Conservation (phyloP, 73 alveolate genomes). For the Tetrahymena borealis region DNA sequence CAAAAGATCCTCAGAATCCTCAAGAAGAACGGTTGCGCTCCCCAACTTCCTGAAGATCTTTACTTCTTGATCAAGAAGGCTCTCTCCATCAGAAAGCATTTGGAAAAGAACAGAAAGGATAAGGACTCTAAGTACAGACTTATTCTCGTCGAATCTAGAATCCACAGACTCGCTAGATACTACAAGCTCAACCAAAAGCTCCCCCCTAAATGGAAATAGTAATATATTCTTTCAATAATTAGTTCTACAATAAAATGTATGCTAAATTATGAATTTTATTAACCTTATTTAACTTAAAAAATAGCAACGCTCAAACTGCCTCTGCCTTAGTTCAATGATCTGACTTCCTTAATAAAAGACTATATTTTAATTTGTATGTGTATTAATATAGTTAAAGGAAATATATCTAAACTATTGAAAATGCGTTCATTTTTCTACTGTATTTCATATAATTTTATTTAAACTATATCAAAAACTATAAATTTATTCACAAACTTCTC, state of each 20-base stretch:
- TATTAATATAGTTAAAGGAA: background rate
- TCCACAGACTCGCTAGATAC: constrained; percentile 98
- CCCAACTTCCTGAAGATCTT: constrained; percentile 97
- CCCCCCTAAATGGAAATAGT: constrained; percentile 96
- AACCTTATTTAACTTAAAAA: background rate
- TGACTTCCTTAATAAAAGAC: background rate
- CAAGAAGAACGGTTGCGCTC: constrained; percentile 75
- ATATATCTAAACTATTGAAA: background rate
- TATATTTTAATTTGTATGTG: background rate
- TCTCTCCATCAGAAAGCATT: constrained; percentile 95
- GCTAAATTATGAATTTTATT: background rate
- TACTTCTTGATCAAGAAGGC: constrained; percentile 97
- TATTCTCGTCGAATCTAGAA: constrained; percentile 94
- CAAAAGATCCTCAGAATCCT: constrained; percentile 41
- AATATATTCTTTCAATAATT: background rate
- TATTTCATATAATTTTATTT: background rate
- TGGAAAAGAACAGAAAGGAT: constrained; percentile 95
- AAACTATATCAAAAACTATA: background rate
- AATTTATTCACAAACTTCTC: background rate
- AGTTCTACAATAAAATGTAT: background rate
- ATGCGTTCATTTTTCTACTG: background rate
- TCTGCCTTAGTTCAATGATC: background rate
- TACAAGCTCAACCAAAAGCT: constrained; percentile 86
- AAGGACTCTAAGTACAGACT: constrained; percentile 91
- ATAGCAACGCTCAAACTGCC: constrained; percentile 3